A percentile compares a stretch with the other conserved stretches of the same genome.
Evolutionary conservation across 2,329 filamentous ascomycete genomes (phyloP).

Genomic region (Chrysosporium keratinophilum): DNA sequence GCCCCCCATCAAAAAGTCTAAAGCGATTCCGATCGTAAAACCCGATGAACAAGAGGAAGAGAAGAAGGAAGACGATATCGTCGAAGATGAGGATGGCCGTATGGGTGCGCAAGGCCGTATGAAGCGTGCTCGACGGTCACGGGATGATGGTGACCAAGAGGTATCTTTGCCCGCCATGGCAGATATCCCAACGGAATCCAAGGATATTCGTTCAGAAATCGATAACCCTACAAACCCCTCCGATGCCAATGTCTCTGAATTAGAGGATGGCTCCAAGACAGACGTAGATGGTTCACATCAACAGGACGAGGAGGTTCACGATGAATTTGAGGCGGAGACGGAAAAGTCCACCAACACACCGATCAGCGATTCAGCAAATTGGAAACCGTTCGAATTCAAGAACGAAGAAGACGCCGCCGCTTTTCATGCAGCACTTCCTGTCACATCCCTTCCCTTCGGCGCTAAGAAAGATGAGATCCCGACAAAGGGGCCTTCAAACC

Average conservation of each 20-base stretch:
- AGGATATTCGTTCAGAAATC: constrained; percentile 14
- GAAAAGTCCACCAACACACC: constrained; percentile 24
- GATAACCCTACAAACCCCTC: not conserved
- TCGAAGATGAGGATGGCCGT: constrained; percentile 52
- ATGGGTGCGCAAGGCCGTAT: constrained; percentile 56
- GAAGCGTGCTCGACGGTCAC: constrained; percentile 61
- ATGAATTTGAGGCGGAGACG: constrained; percentile 30
- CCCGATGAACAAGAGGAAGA: constrained; percentile 46
- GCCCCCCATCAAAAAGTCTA: constrained; percentile 61
- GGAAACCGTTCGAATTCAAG: constrained; percentile 53
- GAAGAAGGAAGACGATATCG: constrained; percentile 28
- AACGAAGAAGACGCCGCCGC: constrained; percentile 34
- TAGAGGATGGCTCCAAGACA: not conserved
- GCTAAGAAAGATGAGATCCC: not conserved
- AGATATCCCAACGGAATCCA: constrained; percentile 18
- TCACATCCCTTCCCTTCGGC: constrained; percentile 20
- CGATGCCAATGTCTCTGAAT: not conserved
- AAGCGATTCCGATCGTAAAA: constrained; percentile 69
- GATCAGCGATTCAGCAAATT: constrained; percentile 38
- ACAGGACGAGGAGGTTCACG: constrained; percentile 12
- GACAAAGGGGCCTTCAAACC: not conserved
- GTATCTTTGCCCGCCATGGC: constrained; percentile 56
- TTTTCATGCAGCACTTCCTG: constrained; percentile 46
- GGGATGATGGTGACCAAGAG: constrained; percentile 59
- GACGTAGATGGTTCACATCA: not conserved